These are phyloP conservation scores for Fusarium beomiforme DNA, from an alignment of 2,329 filamentous ascomycete genomes.

Conservation along the genomic window DNA sequence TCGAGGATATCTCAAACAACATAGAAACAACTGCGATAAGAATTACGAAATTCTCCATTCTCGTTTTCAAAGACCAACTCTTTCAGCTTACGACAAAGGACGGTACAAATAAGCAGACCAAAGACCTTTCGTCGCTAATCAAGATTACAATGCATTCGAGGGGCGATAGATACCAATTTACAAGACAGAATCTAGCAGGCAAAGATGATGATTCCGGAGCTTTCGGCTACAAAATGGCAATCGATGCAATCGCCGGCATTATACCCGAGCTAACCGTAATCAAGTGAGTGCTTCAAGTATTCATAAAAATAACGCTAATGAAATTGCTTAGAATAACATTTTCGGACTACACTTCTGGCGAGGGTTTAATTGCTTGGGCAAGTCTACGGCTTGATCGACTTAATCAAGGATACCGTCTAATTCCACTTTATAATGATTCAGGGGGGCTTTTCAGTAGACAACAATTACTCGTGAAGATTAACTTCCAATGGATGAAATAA, in stretches of 20 bases:
- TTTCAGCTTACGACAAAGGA: too few species aligned
- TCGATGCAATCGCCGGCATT: too few species aligned
- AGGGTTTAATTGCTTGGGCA: background rate
- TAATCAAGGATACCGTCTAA: background rate
- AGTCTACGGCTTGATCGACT: background rate
- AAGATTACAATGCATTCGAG: accelerated
- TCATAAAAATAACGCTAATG: accelerated
- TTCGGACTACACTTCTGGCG: background rate
- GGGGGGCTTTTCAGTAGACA: accelerated
- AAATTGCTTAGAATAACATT: background rate
- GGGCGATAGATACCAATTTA: background rate
- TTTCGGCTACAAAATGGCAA: background rate
- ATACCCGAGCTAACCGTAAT: background rate
- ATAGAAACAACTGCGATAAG: too few species aligned
- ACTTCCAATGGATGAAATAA: accelerated
- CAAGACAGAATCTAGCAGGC: too few species aligned
- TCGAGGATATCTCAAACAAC: too few species aligned
- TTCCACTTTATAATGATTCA: background rate
- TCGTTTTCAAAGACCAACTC: background rate
- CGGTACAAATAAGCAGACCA: too few species aligned
- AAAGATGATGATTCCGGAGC: background rate
- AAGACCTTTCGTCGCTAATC: background rate
- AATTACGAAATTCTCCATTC: too few species aligned
- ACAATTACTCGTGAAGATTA: accelerated
- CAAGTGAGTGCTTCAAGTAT: accelerated